Conservation (phyloP, 2,329 filamentous ascomycete species). For the Clonostachys rhizophaga region DNA sequence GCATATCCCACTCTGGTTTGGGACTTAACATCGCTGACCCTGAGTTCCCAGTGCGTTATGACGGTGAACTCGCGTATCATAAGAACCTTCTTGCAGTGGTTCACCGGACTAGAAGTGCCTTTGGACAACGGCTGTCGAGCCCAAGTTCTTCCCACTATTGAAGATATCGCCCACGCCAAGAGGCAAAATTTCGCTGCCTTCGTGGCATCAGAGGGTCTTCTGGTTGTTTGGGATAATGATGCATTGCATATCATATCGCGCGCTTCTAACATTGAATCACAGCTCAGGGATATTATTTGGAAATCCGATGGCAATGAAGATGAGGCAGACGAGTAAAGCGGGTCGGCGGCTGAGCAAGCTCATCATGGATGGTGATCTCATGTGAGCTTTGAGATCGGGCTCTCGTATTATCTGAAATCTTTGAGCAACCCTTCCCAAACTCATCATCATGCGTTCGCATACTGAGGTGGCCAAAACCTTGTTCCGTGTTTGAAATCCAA, state of each 20-base stretch:
- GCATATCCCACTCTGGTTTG: not conserved
- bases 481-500: too few relatives aligned
- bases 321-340: conserved; percentile 46
- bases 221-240: conserved; percentile 82
- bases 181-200: conserved; percentile 82
- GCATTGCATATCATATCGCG: conserved; percentile 64
- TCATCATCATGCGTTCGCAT: too few relatives aligned
- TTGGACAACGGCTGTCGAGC: conserved; percentile 72
- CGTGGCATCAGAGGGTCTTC: conserved; percentile 62
- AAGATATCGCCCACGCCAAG: conserved; percentile 64
- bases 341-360: conserved; percentile 14
- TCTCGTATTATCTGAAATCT: too few relatives aligned
- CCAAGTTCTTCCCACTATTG: conserved; percentile 68
- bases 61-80: conserved; percentile 77
- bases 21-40: not conserved
- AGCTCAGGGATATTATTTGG: conserved; percentile 77
- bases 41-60: conserved; percentile 59
- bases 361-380: too few relatives aligned
- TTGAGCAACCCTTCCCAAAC: too few relatives aligned
- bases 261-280: conserved; percentile 68
- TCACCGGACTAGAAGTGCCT: conserved; percentile 70
- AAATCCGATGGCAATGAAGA: conserved; percentile 52
- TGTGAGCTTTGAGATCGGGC: too few relatives aligned
- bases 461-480: too few relatives aligned
- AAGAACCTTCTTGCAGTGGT: conserved; percentile 71